phyloP scores from a whole-genome alignment of 805 yeast species.

The Candida germanica region DNA sequence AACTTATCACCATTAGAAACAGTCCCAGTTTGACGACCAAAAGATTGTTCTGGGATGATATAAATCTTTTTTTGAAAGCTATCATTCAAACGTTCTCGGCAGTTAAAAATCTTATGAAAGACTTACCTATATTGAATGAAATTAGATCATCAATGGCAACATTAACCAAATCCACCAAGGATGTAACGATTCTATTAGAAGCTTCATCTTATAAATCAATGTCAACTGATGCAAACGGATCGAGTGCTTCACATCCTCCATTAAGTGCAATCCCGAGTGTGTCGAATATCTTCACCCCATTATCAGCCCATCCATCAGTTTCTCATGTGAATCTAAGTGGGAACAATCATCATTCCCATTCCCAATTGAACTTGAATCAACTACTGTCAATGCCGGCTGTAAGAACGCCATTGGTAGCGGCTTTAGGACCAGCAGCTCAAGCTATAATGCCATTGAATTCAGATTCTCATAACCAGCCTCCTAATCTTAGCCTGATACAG shows the following conservation, averaged over 20 bases:
- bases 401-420: constrained; percentile 25
- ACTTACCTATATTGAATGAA: constrained; percentile 75
- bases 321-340: constrained; percentile 10
- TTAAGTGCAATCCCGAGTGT: constrained; percentile 30
- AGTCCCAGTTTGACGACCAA: constrained; percentile 51
- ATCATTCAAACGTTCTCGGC: constrained; percentile 80
- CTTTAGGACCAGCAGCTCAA: constrained; percentile 26
- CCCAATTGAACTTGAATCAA: constrained; percentile 10
- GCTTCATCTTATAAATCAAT: constrained; percentile 33
- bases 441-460: constrained; percentile 18
- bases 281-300: constrained; percentile 31
- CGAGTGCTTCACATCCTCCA: constrained; percentile 16
- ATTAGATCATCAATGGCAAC: constrained; percentile 76
- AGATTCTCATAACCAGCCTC: constrained; percentile 5
- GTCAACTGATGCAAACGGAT: constrained; percentile 18
- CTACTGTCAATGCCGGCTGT: constrained; percentile 15
- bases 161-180: constrained; percentile 85
- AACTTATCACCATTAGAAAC: constrained; percentile 49
- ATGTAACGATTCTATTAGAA: constrained; percentile 83
- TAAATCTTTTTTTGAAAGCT: constrained; percentile 76
- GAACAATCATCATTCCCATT: constrained; percentile 10
- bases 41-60: constrained; percentile 77
- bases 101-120: constrained; percentile 78
- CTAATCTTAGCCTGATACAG: constrained; percentile 4
- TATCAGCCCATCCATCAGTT: constrained; percentile 22